Percentiles rank a stretch among this genome's conserved stretches.
phyloP scores from a whole-genome alignment of 2,329 filamentous ascomycete genomes.

The Ascosphaera aggregata region DNA sequence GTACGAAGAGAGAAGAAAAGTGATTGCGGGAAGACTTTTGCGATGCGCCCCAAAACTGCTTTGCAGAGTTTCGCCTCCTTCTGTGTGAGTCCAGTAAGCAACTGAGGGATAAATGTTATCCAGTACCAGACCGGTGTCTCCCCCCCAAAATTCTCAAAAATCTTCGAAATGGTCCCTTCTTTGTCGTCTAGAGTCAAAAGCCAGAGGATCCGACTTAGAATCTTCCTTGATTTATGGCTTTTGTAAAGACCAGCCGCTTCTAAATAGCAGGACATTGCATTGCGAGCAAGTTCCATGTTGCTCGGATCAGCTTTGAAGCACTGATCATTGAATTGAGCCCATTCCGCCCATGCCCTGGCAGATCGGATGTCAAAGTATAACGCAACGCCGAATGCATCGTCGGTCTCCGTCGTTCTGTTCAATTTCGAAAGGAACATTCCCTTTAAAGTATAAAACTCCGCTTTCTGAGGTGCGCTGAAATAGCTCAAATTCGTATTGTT shows the following conservation, averaged over 20 bases:
- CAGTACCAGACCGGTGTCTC: slow-evolving; percentile 98
- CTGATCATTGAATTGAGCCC: slow-evolving; percentile 94
- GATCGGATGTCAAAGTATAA: slow-evolving; percentile 89
- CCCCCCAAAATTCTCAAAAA: slow-evolving; percentile 91
- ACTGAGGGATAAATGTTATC: slow-evolving; percentile 96
- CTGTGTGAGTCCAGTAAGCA: slow-evolving; percentile 74
- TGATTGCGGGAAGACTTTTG: slow-evolving; percentile 85
- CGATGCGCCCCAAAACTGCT: slow-evolving; percentile 72
- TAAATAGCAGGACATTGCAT: slow-evolving; percentile 85
- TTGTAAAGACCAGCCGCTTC: slow-evolving; percentile 94
- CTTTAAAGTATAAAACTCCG: slow-evolving; percentile 97
- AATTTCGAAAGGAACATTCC: slow-evolving; percentile 98
- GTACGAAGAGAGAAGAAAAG: slow-evolving; percentile 91
- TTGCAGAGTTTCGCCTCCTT: slow-evolving; percentile 78
- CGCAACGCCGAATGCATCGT: slow-evolving; percentile 83
- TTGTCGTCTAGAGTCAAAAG: slow-evolving; percentile 80
- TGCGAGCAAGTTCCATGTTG: slow-evolving; percentile 63
- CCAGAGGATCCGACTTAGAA: slow-evolving; percentile 87
- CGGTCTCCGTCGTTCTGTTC: slow-evolving; percentile 71
- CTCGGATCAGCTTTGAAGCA: slow-evolving; percentile 79
- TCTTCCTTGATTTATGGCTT: slow-evolving; percentile 83
- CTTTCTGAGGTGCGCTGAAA: slow-evolving; percentile 88
- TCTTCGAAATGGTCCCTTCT: slow-evolving; percentile 56
- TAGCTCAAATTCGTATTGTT: slow-evolving; percentile 99
- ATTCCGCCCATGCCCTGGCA: slow-evolving; percentile 96